A percentile compares a stretch with the other conserved stretches of the same genome.
Conservation (phyloP, 108 stramenopile genomes). For the Cyclostephanos tholiformis region DNA sequence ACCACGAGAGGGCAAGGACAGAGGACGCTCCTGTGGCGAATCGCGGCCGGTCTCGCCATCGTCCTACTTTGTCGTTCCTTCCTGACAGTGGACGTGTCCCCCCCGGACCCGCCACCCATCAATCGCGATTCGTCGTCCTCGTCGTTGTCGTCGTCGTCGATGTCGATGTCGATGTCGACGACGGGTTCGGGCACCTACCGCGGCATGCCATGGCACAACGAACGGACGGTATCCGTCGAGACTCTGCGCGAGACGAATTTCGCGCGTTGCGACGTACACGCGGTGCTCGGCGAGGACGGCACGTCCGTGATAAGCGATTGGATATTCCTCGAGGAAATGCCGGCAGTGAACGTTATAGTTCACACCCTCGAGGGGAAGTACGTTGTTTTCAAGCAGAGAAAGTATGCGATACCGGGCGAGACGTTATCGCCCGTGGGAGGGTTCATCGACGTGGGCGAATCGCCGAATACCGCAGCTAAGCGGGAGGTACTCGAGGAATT, state of each 20-base stretch:
- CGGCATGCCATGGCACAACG: slow-evolving; percentile 34
- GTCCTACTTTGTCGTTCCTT: neutral
- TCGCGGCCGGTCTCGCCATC: neutral
- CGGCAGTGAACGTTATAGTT: slow-evolving; percentile 64
- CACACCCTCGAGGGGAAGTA: slow-evolving; percentile 46
- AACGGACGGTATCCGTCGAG: slow-evolving; percentile 33
- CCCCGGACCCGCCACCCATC: neutral
- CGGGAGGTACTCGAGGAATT: slow-evolving; percentile 70
- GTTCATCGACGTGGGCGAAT: slow-evolving; percentile 58
- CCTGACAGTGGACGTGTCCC: neutral
- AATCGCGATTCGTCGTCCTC: no score
- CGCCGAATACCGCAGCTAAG: slow-evolving; percentile 54
- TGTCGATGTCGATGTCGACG: no score
- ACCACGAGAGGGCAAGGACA: neutral
- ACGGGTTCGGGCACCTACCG: slow-evolving; percentile 3
- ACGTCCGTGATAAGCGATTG: slow-evolving; percentile 52
- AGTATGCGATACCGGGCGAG: slow-evolving; percentile 62
- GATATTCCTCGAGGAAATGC: slow-evolving; percentile 64
- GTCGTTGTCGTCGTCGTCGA: no score
- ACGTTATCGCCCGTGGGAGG: slow-evolving; percentile 61
- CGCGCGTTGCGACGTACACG: slow-evolving; percentile 65
- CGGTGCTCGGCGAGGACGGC: slow-evolving; percentile 43
- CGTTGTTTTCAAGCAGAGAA: slow-evolving; percentile 56
- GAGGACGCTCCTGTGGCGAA: no score
- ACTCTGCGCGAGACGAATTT: slow-evolving; percentile 57